phyloP scores from a whole-genome alignment of 305 asterid genomes.

The Fraxinus albicans region DNA sequence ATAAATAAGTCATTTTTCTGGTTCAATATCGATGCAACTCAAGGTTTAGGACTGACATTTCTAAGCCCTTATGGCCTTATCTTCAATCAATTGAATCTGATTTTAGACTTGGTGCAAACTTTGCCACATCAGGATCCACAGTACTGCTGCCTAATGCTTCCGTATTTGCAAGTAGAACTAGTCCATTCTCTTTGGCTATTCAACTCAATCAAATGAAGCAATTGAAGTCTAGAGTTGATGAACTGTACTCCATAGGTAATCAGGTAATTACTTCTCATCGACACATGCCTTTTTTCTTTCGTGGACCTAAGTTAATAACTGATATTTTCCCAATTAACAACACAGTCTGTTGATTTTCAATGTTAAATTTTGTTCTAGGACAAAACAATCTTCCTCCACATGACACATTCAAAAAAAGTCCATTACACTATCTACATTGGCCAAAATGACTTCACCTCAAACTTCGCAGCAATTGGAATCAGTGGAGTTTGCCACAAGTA shows the following conservation, averaged over 20 bases:
- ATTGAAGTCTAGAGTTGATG: conserved; percentile 35
- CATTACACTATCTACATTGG: conserved; percentile 37
- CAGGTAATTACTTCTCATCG: too few relatives aligned
- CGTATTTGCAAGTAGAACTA: conserved; percentile 28
- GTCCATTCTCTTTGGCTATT: conserved; percentile 43
- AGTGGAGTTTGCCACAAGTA: conserved; percentile 7
- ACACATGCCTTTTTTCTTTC: not conserved
- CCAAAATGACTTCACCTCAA: conserved; percentile 35
- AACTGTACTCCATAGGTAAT: conserved; percentile 26
- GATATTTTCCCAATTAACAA: not conserved
- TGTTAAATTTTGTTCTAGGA: conserved; percentile 9
- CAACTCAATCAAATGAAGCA: conserved; percentile 46
- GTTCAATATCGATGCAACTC: conserved; percentile 26
- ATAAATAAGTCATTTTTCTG: too few relatives aligned
- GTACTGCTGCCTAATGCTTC: conserved; percentile 31
- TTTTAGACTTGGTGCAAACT: conserved; percentile 46
- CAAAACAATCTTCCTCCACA: conserved; percentile 30
- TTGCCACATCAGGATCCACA: conserved; percentile 37
- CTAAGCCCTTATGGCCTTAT: conserved; percentile 37
- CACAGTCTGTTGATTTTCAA: not conserved
- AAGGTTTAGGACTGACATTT: conserved; percentile 40
- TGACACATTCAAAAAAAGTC: not conserved
- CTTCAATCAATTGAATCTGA: conserved; percentile 46
- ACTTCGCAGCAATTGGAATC: conserved; percentile 22
- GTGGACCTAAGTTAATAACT: not conserved